Base-by-base conservation (phyloP, 768 basidiomycete species). In the Lyophyllum decastes region DNA sequence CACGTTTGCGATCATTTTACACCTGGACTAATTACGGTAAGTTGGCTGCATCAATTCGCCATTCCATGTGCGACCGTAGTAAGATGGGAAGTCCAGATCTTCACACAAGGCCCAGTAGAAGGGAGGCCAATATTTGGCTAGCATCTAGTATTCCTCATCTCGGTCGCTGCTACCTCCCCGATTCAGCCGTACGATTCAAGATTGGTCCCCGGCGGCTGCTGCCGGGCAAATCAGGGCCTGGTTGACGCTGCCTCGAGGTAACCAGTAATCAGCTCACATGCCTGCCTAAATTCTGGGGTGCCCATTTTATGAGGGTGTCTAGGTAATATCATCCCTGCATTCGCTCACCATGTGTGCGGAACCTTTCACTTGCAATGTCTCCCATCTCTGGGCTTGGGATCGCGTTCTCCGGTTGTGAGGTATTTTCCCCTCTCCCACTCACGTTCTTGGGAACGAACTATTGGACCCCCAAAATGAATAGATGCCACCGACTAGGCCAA, bases 271-370 rank as follows among this genome's bases (percentile, higher is more conserved):
- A 62, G 48, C 60, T 61, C 59, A 61, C 58, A 59, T 64, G 59
- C 57, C 53, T 59, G 30, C 59, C 49, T 61, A 64, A 67, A 65
- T 70, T 74, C 66, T 73, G 73, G 73, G 75, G 72, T 72, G 63
- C 67, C 70, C 63, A 61, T 62, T 59, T 59, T 63, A 58, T 48
- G 50, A 63, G 61, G 52, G 59, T 57, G 49, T 54, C 35, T 52
- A 52, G 52, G 59, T 49, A 58, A 60, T 59, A 62, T 60, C 67
- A 62, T 61, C 67, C 64, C 68, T 68, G 64, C 63, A 66, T 68
- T 52, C 55, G 46, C 46, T 33, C 21, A 49, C 47, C 57, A 61
- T 58, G 61, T 35, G 54, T 34, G 48, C 25, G 52, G 63, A 57
- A 55, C 46, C 49, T 49, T 59, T 49, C 24, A 45, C 38, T 44